These are phyloP conservation scores for Barbatosphaeria neglecta DNA, from an alignment of 495 filamentous ascomycete genomes.

Conservation along the genomic window DNA sequence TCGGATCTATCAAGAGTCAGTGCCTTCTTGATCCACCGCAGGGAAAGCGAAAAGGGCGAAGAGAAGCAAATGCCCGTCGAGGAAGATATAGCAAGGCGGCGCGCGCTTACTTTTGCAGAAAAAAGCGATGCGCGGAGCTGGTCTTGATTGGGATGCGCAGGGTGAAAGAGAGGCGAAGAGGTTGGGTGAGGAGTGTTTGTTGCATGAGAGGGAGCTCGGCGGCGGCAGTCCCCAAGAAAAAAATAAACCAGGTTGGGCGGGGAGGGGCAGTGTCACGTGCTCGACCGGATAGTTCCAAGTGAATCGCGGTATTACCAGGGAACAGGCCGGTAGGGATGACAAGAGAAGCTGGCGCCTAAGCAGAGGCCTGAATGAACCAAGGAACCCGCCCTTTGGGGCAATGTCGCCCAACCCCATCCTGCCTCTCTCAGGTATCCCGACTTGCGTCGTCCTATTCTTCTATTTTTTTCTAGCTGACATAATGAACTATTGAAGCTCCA, in stretches of 20 bases:
- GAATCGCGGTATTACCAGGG: background rate
- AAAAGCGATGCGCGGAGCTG: background rate
- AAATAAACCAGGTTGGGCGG: background rate
- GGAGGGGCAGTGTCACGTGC: background rate
- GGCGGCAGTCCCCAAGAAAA: background rate
- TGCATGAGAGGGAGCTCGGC: background rate
- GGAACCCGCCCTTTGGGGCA: background rate
- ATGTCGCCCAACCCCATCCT: background rate
- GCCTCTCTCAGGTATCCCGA: too few species aligned
- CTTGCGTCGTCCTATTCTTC: too few species aligned
- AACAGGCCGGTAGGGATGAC: background rate
- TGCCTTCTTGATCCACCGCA: background rate
- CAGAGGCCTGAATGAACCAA: too few species aligned
- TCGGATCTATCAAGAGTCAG: slow-evolving; percentile 12
- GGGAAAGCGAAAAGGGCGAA: slow-evolving; percentile 1
- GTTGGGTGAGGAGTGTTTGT: background rate
- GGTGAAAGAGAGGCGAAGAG: background rate
- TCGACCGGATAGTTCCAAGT: background rate
- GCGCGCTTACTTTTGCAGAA: background rate
- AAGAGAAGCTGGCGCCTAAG: background rate
- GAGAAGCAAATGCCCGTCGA: background rate
- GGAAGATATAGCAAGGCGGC: background rate
- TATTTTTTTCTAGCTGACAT: too few species aligned
- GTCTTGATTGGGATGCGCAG: background rate
- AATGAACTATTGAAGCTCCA: too few species aligned